A percentile compares a stretch with the other conserved stretches of the same genome.
Conservation (phyloP, 108 stramenopile species). For the Pseudonitzschia pungens region DNA sequence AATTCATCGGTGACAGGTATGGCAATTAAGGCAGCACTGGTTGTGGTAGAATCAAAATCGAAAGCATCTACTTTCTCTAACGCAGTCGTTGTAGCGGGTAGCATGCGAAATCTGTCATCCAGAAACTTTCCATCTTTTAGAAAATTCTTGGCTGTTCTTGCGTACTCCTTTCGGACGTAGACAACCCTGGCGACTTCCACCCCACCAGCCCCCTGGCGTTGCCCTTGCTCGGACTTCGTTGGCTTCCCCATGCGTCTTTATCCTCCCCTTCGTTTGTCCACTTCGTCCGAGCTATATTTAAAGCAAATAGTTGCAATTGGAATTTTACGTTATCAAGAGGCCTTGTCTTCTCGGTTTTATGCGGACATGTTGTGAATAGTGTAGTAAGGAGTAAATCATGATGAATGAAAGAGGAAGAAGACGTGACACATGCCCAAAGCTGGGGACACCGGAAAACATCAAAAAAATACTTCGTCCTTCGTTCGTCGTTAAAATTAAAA, state of each 20-base stretch:
- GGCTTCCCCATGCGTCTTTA: neutral
- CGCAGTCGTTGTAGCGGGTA: constrained; percentile 12
- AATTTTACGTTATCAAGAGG: too few relatives aligned
- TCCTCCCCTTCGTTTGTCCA: too few relatives aligned
- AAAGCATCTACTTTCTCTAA: neutral
- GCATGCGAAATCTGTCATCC: constrained; percentile 75
- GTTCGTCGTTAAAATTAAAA: too few relatives aligned
- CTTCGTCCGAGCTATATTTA: too few relatives aligned
- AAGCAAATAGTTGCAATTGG: too few relatives aligned
- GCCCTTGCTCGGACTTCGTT: neutral
- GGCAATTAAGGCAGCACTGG: neutral
- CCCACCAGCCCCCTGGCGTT: neutral
- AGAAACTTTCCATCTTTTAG: constrained; percentile 46
- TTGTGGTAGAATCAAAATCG: constrained; percentile 11
- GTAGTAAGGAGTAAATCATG: too few relatives aligned
- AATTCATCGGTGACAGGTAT: constrained; percentile 18
- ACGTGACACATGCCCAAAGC: too few relatives aligned
- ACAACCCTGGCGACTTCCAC: constrained; percentile 27
- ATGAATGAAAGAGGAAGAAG: too few relatives aligned
- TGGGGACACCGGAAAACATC: too few relatives aligned
- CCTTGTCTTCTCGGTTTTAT: too few relatives aligned
- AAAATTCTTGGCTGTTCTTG: constrained; percentile 50
- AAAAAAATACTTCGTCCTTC: too few relatives aligned
- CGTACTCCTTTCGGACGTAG: constrained; percentile 42
- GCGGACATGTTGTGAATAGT: too few relatives aligned